Conservation (phyloP, 345 rosid genomes). For the Nephelium lappaceum region DNA sequence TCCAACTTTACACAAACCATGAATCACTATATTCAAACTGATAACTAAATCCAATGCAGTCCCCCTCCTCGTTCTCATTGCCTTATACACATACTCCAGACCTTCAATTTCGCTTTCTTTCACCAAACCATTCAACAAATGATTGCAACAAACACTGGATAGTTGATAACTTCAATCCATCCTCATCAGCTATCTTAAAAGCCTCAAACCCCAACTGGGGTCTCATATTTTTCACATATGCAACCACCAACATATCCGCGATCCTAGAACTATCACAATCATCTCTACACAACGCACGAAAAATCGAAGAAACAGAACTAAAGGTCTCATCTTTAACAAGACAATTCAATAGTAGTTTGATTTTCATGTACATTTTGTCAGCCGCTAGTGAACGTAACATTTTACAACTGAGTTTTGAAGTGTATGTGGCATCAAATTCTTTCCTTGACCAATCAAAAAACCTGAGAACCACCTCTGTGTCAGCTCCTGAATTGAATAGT, state of each 20-base stretch:
- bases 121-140: conserved; percentile 65
- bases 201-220: conserved; percentile 59
- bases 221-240: conserved; percentile 54
- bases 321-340: conserved; percentile 44
- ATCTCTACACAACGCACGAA: conserved; percentile 54
- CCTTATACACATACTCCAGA: conserved; percentile 63
- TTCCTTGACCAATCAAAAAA: conserved; percentile 60
- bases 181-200: conserved; percentile 73
- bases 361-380: conserved; percentile 51
- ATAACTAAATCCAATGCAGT: conserved; percentile 39
- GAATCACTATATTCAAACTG: conserved; percentile 57
- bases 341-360: conserved; percentile 59
- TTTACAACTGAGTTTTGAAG: conserved; percentile 49
- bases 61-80: conserved; percentile 70
- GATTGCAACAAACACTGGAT: conserved; percentile 53
- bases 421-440: conserved; percentile 39
- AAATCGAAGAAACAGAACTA: conserved; percentile 48
- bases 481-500: conserved; percentile 51
- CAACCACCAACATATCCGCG: conserved; percentile 67
- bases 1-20: conserved; percentile 68
- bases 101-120: conserved; percentile 43
- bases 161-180: conserved; percentile 64
- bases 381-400: conserved; percentile 50
- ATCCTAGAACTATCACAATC: conserved; percentile 52
- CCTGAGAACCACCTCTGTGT: conserved; percentile 58